These are phyloP conservation scores for Fusarium sp. DNA, from an alignment of 2,329 filamentous ascomycete genomes.

Conservation along the genomic window DNA sequence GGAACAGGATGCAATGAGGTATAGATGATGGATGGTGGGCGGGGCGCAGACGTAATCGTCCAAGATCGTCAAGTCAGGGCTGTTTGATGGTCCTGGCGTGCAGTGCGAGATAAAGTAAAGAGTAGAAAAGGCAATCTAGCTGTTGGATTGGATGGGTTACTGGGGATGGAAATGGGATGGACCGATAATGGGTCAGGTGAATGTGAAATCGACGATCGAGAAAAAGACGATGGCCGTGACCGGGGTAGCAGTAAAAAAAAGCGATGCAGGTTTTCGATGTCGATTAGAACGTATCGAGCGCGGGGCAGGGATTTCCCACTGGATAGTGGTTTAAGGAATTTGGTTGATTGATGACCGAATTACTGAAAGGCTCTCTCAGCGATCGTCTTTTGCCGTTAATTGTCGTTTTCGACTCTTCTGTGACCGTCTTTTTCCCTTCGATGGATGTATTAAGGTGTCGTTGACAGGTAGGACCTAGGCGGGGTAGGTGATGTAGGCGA, in stretches of 20 bases:
- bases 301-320: conserved; percentile 30
- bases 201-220: conserved; percentile 43
- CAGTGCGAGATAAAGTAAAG: conserved; percentile 34
- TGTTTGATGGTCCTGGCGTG: conserved; percentile 25
- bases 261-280: conserved; percentile 35
- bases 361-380: conserved; percentile 2
- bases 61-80: conserved; percentile 22
- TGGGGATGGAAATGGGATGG: conserved; percentile 39
- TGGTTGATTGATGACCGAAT: conserved; percentile 4
- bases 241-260: conserved; percentile 35
- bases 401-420: conserved; percentile 12
- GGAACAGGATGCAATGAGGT: conserved; percentile 26
- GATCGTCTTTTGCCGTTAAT: neutral
- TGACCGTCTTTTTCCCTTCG: conserved; percentile 24
- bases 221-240: conserved; percentile 35
- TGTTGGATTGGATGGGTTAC: conserved; percentile 33
- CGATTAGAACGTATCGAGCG: conserved; percentile 30
- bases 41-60: conserved; percentile 37
- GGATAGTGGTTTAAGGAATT: neutral
- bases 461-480: conserved; percentile 18
- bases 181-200: conserved; percentile 44
- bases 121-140: conserved; percentile 27
- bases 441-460: conserved; percentile 17
- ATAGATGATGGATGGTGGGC: conserved; percentile 28
- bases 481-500: conserved; percentile 30